Conservation (phyloP, 2,329 filamentous ascomycete genomes). For the Dothideomycetes sp. region DNA sequence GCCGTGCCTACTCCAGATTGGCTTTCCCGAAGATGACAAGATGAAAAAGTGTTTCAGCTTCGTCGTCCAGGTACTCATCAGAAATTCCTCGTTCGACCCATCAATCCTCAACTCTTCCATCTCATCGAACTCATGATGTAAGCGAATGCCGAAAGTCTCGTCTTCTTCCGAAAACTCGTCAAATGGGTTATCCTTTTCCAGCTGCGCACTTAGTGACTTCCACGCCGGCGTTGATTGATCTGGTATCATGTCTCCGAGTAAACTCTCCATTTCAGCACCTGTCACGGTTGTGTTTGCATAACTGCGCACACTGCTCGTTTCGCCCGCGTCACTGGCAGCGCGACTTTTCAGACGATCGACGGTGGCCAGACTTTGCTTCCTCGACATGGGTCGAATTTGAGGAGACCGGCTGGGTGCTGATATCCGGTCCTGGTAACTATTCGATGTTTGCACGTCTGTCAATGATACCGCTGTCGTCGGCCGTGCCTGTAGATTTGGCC, state of each 20-base stretch:
- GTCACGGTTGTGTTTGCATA: slow-evolving; percentile 54
- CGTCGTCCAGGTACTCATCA: slow-evolving; percentile 70
- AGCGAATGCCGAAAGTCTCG: slow-evolving; percentile 50
- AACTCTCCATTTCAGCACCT: slow-evolving; percentile 67
- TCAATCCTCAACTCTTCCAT: slow-evolving; percentile 52
- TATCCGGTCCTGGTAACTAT: slow-evolving; percentile 55
- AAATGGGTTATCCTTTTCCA: slow-evolving; percentile 47
- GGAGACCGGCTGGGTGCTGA: slow-evolving; percentile 20
- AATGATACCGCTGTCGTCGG: slow-evolving; percentile 80
- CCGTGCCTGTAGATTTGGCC: slow-evolving; percentile 45
- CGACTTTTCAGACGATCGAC: slow-evolving; percentile 36
- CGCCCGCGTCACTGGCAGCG: slow-evolving; percentile 49
- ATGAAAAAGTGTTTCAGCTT: slow-evolving; percentile 98
- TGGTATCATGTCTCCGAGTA: slow-evolving; percentile 63
- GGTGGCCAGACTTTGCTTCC: slow-evolving; percentile 30
- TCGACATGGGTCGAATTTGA: slow-evolving; percentile 27
- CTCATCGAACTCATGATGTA: slow-evolving; percentile 68
- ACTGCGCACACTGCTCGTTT: slow-evolving; percentile 58
- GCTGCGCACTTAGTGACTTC: slow-evolving; percentile 56
- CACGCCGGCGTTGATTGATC: slow-evolving; percentile 58
- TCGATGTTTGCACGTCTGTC: slow-evolving; percentile 62
- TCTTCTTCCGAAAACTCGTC: slow-evolving; percentile 43
- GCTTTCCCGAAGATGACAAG: slow-evolving; percentile 89
- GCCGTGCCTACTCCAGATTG: slow-evolving; percentile 92
- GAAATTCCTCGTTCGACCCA: slow-evolving; percentile 44